Evolutionary conservation across 257 asterid genomes (phyloP).

Genomic region (Coffea canephora): DNA sequence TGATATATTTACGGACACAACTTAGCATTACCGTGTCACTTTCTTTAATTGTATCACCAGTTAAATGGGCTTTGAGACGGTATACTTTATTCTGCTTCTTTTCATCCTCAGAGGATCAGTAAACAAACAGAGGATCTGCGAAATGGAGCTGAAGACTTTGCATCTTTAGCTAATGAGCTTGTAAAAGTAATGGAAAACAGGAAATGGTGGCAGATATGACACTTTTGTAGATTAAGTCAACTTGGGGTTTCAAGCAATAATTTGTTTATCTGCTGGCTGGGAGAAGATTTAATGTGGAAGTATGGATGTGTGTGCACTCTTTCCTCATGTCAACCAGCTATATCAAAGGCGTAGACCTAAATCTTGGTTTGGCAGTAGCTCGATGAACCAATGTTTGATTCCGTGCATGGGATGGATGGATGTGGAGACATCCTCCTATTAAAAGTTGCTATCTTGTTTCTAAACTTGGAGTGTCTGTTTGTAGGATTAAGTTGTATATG

Average conservation of each 20-base stretch:
- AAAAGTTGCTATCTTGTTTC: no score
- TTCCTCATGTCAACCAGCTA: not conserved
- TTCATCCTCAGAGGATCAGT: conserved; percentile 57
- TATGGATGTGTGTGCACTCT: not conserved
- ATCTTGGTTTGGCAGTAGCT: not conserved
- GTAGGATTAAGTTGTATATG: not conserved
- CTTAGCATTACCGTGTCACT: not conserved
- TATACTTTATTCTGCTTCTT: not conserved
- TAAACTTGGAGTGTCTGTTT: no score
- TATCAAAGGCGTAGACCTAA: not conserved
- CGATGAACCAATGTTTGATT: not conserved
- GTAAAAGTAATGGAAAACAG: conserved; percentile 83
- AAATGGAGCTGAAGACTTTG: conserved; percentile 83
- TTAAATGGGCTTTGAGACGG: not conserved
- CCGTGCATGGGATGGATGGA: not conserved
- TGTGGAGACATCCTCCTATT: not conserved
- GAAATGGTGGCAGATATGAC: conserved; percentile 87
- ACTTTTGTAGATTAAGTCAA: not conserved
- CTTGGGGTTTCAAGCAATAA: not conserved
- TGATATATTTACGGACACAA: no score
- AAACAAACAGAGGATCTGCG: conserved; percentile 69
- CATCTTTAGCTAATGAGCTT: conserved; percentile 86
- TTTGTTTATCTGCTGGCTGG: not conserved
- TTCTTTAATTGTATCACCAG: no score
- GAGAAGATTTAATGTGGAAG: not conserved